Evolutionary conservation across 129 eudicot genomes (phyloP), one percentile per base, ranked within the genome.

Genomic region (Centrapalus pauciflorus): DNA sequence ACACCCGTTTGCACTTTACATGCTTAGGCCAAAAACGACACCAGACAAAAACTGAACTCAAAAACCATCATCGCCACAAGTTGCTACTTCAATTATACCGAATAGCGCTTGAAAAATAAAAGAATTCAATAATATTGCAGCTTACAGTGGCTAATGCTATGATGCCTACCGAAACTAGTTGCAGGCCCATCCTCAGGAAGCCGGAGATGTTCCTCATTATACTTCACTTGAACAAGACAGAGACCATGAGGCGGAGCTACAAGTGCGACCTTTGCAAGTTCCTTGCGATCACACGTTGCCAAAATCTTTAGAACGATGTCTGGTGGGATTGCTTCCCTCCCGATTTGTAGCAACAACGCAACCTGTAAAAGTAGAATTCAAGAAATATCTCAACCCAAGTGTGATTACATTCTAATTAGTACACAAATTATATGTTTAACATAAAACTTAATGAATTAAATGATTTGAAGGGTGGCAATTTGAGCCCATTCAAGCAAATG

Each of bases 231-330:
- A 25, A 68, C 73, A 12, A 91, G 94, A 60, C 66, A 80, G 2
- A 91, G 84, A 17, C 96, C 97, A 55, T 91, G 96, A 61, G 97
- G 88, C 3, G 96, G 97, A 33, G 84, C 93, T 5, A 75, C 67
- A 26, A 67, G 67, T 7, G 97, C 80, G 12, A 69, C 85, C 67
- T 82, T 91, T 12, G 96, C 94, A 71, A 91, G 85, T 63, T 83
- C 96, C 73, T 77, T 91, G 3, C 97, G 95, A 55, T 91, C 96
- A 27, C 84, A 55, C 40, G 88, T 70, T 66, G 74, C 84, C 86
- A 91, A 74, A 55, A 87, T 83, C 55, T 35, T 82, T 29, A 85
- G 83, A 55, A 87, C 88, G 43, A 87, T 87, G 37, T 79, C 83
- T 0, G 93, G 81, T 20, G 96, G 94, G 61, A 85, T 55, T n/a